Conservation (phyloP, 495 filamentous ascomycete genomes). For the Elasticomyces elasticus region DNA sequence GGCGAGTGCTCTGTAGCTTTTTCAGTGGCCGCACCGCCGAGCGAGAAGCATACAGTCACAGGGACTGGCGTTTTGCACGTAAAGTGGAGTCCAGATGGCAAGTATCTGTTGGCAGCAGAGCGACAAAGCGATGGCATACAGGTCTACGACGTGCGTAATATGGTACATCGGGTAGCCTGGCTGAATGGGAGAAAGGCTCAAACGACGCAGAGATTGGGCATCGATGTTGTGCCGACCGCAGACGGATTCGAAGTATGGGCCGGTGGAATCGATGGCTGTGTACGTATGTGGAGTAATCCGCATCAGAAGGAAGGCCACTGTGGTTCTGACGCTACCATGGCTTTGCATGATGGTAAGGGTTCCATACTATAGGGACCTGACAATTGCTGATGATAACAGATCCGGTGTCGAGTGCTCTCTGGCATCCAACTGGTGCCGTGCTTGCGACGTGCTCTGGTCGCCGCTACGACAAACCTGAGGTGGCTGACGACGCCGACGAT, state of each 20-base stretch:
- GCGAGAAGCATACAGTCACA: slow-evolving; percentile 37
- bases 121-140: slow-evolving; percentile 61
- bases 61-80: slow-evolving; percentile 67
- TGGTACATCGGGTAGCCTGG: slow-evolving; percentile 56
- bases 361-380: background rate
- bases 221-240: slow-evolving; percentile 49
- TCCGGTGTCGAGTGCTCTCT: slow-evolving; percentile 50
- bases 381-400: slow-evolving; percentile 24
- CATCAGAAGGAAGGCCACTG: slow-evolving; percentile 36
- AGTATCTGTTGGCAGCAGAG: slow-evolving; percentile 82
- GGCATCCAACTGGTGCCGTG: slow-evolving; percentile 59
- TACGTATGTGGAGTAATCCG: slow-evolving; percentile 62
- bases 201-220: slow-evolving; percentile 69
- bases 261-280: slow-evolving; percentile 66
- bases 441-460: slow-evolving; percentile 68
- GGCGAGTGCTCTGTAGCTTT: slow-evolving; percentile 63
- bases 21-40: slow-evolving; percentile 36
- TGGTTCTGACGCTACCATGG: slow-evolving; percentile 22
- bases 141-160: slow-evolving; percentile 76
- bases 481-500: background rate
- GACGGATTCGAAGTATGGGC: slow-evolving; percentile 70
- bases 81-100: slow-evolving; percentile 64
- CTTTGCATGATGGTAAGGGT: slow-evolving; percentile 31
- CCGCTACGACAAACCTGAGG: slow-evolving; percentile 22
- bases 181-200: slow-evolving; percentile 58